A percentile compares a stretch with the other conserved stretches of the same genome.
phyloP scores from a whole-genome alignment of 306 rosid species.

The Carpinus viminea region DNA sequence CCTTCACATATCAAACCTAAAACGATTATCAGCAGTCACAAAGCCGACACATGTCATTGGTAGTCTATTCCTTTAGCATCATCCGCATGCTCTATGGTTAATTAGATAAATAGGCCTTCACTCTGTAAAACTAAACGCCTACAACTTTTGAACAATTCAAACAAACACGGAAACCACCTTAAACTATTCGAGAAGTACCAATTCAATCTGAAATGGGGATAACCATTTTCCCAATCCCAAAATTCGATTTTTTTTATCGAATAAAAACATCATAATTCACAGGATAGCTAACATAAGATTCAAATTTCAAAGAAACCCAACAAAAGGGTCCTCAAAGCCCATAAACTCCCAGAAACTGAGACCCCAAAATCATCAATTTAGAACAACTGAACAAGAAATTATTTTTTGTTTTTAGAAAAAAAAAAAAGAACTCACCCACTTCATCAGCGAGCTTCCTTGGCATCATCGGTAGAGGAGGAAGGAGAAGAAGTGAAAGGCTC shows the following conservation, averaged over 20 bases:
- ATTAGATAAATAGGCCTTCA: neutral
- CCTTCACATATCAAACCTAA: neutral
- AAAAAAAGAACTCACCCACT: constrained; percentile 24
- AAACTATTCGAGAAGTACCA: neutral
- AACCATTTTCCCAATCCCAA: neutral
- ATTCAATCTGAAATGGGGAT: neutral
- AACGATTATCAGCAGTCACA: constrained; percentile 4
- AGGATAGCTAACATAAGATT: neutral
- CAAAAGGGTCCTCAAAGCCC: neutral
- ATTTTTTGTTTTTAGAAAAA: neutral
- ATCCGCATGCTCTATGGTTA: neutral
- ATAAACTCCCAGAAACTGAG: neutral
- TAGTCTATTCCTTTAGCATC: neutral
- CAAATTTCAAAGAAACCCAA: neutral
- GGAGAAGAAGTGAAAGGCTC: constrained; percentile 25
- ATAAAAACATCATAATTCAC: neutral
- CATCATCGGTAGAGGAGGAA: constrained; percentile 1
- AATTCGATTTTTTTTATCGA: neutral
- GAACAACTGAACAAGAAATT: neutral
- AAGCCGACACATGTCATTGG: neutral
- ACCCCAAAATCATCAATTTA: constrained; percentile 2
- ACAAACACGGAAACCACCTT: neutral
- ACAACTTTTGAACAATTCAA: neutral
- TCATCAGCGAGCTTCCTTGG: constrained; percentile 23
- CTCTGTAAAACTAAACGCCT: neutral